Evolutionary conservation across 1,284 basidiomycete species (phyloP), one percentile per base, ranked within the genome.

Genomic region (Naganishia sp.): DNA sequence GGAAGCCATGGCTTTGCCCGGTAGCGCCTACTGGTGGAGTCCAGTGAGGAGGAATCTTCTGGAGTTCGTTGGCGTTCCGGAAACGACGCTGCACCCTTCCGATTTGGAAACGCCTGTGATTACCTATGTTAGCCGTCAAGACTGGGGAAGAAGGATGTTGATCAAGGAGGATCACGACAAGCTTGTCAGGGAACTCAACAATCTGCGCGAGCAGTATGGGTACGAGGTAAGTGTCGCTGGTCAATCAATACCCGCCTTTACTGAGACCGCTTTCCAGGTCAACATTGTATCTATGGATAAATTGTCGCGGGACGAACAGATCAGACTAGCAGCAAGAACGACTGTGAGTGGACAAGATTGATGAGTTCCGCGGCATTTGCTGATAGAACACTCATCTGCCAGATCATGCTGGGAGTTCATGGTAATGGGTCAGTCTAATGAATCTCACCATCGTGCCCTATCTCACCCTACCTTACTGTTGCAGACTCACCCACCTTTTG

Each of bases 51-150:
- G 86, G 71, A 88, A 87, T 66, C 85, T 92, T 35, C 81, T 90
- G 58, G 83, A 85, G 69, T 88, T 89, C 71, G 84, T 88, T 7
- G 75, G 87, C 31, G 82, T 62, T 32, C 65, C 66, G 6, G 66
- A 71, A 45, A 52, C 62, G 7, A 55, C 49, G 28, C 45, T 66
- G 23, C 51, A 62, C 9, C 61, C 65, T 25, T 46, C 45, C 13
- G 67, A 71, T 46, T 64, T 71, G 17, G 74, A 74, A 39, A 79
- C 75, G 67, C 83, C 79, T 21, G 92, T 93, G 39, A 91, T 94
- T 78, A 93, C 90, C 11, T 93, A 94, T 74, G 85, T 94, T 69
- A 90, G 88, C 13, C 83, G 92, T 15, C 92, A 94, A 74, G 86
- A 84, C 11, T 93, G 91, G 90, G 88, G 87, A n/a, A 81, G 90